Evolutionary conservation across 2,329 filamentous ascomycete genomes (phyloP), one percentile per base, ranked within the genome.

Genomic region (Macrophomina tecta): DNA sequence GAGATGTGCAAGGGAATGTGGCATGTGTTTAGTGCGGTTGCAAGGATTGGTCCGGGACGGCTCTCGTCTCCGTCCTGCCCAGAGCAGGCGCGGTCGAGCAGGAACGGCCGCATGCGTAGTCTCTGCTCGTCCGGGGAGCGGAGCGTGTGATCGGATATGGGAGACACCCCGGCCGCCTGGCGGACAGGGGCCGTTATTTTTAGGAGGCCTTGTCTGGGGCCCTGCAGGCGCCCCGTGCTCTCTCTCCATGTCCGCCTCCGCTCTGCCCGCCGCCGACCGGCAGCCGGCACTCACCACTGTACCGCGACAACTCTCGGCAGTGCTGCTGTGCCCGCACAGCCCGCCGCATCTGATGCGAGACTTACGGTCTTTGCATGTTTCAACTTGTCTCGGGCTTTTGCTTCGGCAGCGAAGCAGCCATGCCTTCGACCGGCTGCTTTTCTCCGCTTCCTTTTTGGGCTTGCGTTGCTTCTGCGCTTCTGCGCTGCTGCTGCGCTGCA

Each of bases 261-360:
- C 18, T 5, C 48, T 32, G 1, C 3, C 23, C 23, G 46, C 48
- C n/a, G 23, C 30, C 23, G 12, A 45, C 42, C 42, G 42, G 11
- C 42, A 12, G 4, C 30, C 48, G 18, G 48, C 48, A 51, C 11
- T 12, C 46, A 23, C 23, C 23, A 23, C 46, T n/a, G 16, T n/a
- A 49, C 18, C 23, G 46, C 11, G n/a, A 28, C 46, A 18, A 23
- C 23, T 23, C 23, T 23, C 23, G 23, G 2, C 23, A 23, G 3
- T 23, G 23, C 23, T 51, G 16, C 48, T 32, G 48, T 30, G 7
- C 23, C 9, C 36, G 55, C 55, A 32, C 42, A n/a, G 55, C 40
- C 38, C 14, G 23, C 23, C 3, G 28, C 42, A 36, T 61, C 56
- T 61, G 56, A 61, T 61, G 56, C 56, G 56, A 36, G 56, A 48